Conservation (phyloP, 768 basidiomycete genomes). For the Mycena crocata region DNA sequence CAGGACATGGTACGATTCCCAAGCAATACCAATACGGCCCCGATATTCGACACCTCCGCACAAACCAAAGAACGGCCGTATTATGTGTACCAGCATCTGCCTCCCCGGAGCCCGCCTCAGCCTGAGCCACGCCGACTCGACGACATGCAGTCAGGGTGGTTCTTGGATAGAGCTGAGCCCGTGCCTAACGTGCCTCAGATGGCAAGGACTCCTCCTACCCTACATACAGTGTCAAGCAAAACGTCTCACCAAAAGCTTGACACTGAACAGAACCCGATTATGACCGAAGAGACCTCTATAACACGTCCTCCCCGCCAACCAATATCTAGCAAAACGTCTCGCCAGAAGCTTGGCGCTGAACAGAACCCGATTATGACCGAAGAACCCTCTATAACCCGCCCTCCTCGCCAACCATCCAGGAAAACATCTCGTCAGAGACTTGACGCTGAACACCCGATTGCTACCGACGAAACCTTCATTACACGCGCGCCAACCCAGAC, state of each 20-base stretch:
- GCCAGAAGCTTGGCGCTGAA: neutral
- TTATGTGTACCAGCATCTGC: slow-evolving; percentile 2
- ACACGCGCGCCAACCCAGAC: neutral
- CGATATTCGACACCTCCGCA: neutral
- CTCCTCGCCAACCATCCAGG: neutral
- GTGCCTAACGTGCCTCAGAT: neutral
- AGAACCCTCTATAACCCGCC: neutral
- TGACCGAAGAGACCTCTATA: neutral
- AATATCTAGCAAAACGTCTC: neutral
- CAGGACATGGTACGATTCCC: neutral
- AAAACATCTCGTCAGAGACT: neutral
- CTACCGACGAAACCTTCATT: neutral
- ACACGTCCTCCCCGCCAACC: neutral
- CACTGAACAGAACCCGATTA: neutral
- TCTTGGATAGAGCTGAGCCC: neutral
- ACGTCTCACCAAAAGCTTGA: neutral
- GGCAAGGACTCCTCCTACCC: neutral
- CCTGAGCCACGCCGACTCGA: neutral
- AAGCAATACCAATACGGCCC: neutral
- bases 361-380: neutral
- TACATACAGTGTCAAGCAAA: neutral
- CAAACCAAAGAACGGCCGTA: slow-evolving; percentile 14
- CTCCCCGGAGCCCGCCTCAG: slow-evolving; percentile 10
- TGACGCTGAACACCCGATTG: neutral
- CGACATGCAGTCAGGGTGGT: slow-evolving; percentile 16